A percentile compares a stretch with the other conserved stretches of the same genome.
Conservation (phyloP, 345 rosid species). For the Eucalyptus caleyi region DNA sequence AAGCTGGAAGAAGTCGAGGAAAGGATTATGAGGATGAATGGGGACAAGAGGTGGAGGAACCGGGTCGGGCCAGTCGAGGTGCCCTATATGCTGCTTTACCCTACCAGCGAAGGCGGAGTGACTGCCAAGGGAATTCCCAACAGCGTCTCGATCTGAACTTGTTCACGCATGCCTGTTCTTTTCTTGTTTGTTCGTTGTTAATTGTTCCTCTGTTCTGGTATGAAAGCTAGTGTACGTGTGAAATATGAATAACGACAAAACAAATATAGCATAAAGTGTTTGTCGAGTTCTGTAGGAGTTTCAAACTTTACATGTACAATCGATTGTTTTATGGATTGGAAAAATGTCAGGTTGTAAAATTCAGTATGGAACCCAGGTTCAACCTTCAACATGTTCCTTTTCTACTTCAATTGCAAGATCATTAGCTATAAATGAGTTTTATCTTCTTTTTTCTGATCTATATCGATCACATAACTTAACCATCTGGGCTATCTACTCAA, state of each 20-base stretch:
- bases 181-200: background rate
- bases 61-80: slow-evolving; percentile 6
- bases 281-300: background rate
- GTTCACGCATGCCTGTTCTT: background rate
- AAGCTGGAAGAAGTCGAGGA: slow-evolving; percentile 9
- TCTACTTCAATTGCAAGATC: background rate
- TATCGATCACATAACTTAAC: background rate
- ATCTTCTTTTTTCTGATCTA: background rate
- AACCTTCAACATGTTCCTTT: background rate
- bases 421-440: background rate
- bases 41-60: slow-evolving; percentile 1
- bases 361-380: background rate
- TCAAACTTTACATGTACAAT: background rate
- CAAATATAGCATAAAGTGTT: background rate
- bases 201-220: background rate
- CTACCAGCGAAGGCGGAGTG: background rate
- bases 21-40: background rate
- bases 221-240: background rate
- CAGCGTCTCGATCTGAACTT: background rate
- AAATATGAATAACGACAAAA: background rate
- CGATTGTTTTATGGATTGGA: background rate
- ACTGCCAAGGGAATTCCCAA: slow-evolving; percentile 11
- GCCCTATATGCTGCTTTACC: slow-evolving; percentile 4
- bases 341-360: background rate
- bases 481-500: background rate